Conservation (phyloP, 2,329 filamentous ascomycete species). For the Trichoderma guizhouense region DNA sequence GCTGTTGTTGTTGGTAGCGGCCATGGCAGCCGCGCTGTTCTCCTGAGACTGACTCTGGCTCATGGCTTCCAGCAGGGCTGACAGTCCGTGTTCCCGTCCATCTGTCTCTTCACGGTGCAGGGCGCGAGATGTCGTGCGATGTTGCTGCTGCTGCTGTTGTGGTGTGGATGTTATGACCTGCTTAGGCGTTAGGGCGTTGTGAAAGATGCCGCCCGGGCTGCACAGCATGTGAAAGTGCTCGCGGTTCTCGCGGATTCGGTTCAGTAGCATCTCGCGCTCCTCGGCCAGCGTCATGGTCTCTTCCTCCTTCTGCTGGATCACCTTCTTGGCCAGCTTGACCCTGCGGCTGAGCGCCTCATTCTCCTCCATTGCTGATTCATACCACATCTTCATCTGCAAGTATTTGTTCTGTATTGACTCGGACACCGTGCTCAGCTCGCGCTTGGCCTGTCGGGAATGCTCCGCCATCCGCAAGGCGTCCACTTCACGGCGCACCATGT, state of each 20-base stretch:
- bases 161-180: conserved; percentile 44
- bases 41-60: conserved; percentile 51
- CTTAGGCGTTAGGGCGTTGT: conserved; percentile 59
- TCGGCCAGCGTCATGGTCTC: conserved; percentile 68
- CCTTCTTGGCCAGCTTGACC: conserved; percentile 69
- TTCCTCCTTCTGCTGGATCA: conserved; percentile 75
- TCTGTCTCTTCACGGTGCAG: conserved; percentile 44
- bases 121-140: conserved; percentile 46
- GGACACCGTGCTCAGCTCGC: conserved; percentile 49
- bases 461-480: conserved; percentile 77
- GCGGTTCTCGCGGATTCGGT: conserved; percentile 83
- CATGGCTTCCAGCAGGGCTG: conserved; percentile 75
- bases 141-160: conserved; percentile 39
- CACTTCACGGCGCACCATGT: conserved; percentile 85
- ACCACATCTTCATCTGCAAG: conserved; percentile 61
- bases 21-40: conserved; percentile 30
- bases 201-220: conserved; percentile 67
- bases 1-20: conserved; percentile 51
- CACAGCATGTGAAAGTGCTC: conserved; percentile 80
- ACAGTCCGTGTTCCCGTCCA: conserved; percentile 61
- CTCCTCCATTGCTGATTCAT: conserved; percentile 64
- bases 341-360: conserved; percentile 62
- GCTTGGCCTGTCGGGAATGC: conserved; percentile 59
- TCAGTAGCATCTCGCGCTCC: conserved; percentile 73
- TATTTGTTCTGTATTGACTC: conserved; percentile 54